A percentile compares a stretch with the other conserved stretches of the same genome.
Conservation (phyloP, 352 stramenopile genomes). For the Hyaloperonospora arabidopsidis region DNA sequence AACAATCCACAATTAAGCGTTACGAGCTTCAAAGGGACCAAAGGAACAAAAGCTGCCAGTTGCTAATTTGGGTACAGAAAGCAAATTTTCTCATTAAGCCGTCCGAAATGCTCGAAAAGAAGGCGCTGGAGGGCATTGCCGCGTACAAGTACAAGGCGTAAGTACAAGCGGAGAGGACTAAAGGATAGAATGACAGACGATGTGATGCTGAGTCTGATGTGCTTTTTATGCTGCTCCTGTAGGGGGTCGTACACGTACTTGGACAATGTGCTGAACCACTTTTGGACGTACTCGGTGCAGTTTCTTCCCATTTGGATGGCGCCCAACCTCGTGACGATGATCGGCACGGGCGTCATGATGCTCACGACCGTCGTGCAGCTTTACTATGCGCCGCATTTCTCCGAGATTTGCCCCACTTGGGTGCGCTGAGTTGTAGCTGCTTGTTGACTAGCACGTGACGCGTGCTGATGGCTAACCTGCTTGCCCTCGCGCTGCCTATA, state of each 20-base stretch:
- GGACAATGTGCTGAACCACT: conserved; percentile 84
- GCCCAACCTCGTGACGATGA: conserved; percentile 87
- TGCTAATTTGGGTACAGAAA: no score
- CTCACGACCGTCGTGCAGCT: conserved; percentile 76
- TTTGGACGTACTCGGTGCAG: conserved; percentile 80
- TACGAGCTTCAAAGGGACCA: no score
- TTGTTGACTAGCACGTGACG: neutral
- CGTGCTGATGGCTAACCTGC: neutral
- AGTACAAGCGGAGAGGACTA: neutral
- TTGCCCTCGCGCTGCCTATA: conserved; percentile 6
- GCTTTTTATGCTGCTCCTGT: conserved; percentile 4
- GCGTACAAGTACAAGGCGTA: conserved; percentile 1
- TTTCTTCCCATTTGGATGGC: conserved; percentile 85
- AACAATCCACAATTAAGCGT: no score
- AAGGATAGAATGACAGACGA: neutral
- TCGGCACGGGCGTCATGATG: conserved; percentile 73
- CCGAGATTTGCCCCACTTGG: conserved; percentile 56
- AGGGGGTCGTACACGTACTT: conserved; percentile 84
- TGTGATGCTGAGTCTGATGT: conserved; percentile 2
- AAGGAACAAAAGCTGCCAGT: no score
- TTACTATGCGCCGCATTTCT: conserved; percentile 59
- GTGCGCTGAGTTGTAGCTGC: conserved; percentile 12
- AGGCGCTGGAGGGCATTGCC: neutral
- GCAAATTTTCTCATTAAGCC: no score
- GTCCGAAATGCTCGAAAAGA: neutral